Evolutionary conservation across 1,139 yeast species (phyloP).

Genomic region (Yarrowia galli): DNA sequence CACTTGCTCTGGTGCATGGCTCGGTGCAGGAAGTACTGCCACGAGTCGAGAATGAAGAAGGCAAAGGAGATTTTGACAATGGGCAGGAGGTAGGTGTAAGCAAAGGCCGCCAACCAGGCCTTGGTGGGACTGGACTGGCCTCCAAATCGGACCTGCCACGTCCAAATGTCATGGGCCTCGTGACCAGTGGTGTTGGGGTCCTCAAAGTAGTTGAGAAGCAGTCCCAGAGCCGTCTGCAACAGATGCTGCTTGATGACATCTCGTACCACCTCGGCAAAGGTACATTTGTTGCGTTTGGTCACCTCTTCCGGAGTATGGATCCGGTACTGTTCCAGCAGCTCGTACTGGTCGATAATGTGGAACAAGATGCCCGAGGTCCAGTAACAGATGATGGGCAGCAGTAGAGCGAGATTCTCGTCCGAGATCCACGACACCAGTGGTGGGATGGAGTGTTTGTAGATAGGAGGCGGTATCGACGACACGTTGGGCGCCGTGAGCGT

Average conservation of each 20-base stretch:
- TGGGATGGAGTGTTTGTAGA: slow-evolving; percentile 33
- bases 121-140: slow-evolving; percentile 41
- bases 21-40: slow-evolving; percentile 92
- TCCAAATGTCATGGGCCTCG: slow-evolving; percentile 76
- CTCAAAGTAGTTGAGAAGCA: slow-evolving; percentile 62
- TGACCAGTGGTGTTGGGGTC: slow-evolving; percentile 72
- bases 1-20: slow-evolving; percentile 82
- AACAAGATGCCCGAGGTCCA: slow-evolving; percentile 80
- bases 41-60: slow-evolving; percentile 79
- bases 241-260: slow-evolving; percentile 87
- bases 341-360: slow-evolving; percentile 73
- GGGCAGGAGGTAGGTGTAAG: slow-evolving; percentile 55
- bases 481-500: slow-evolving; percentile 37
- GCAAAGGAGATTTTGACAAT: slow-evolving; percentile 64
- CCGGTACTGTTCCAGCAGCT: slow-evolving; percentile 80
- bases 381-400: slow-evolving; percentile 79
- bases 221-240: slow-evolving; percentile 79
- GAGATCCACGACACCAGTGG: slow-evolving; percentile 64
- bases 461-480: slow-evolving; percentile 38
- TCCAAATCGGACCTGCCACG: slow-evolving; percentile 51
- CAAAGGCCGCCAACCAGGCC: slow-evolving; percentile 42
- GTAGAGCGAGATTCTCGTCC: slow-evolving; percentile 76
- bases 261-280: slow-evolving; percentile 69
- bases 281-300: slow-evolving; percentile 72
- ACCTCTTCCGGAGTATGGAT: slow-evolving; percentile 94